Evolutionary conservation across 345 rosid species (phyloP).

Genomic region (Barbarea vulgaris): DNA sequence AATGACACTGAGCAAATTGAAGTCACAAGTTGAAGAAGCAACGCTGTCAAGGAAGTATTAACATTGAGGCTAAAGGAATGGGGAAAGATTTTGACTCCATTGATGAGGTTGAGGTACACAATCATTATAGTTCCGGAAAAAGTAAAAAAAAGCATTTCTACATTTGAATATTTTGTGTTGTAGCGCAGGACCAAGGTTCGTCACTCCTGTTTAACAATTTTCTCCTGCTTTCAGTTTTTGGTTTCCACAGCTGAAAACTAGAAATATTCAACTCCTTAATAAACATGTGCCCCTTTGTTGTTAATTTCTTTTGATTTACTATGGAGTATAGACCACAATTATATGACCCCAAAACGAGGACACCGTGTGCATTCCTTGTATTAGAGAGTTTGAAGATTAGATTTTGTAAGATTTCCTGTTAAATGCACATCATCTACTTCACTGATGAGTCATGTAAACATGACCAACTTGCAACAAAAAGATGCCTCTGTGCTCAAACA

Average conservation of each 20-base stretch:
- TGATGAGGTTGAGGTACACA: constrained; percentile 27
- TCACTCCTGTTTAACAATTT: constrained; percentile 27
- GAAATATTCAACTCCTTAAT: constrained; percentile 22
- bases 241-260: constrained; percentile 31
- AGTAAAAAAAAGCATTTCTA: constrained; percentile 10
- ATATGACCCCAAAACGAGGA: background rate
- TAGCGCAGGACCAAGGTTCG: constrained; percentile 28
- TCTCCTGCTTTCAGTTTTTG: constrained; percentile 27
- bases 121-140: constrained; percentile 11
- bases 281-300: constrained; percentile 8
- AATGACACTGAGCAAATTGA: constrained; percentile 67
- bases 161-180: constrained; percentile 23
- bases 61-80: constrained; percentile 41
- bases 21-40: constrained; percentile 55
- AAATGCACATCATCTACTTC: background rate
- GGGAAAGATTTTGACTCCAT: constrained; percentile 27
- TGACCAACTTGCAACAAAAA: constrained; percentile 15
- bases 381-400: background rate
- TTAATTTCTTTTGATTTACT: background rate
- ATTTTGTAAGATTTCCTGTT: background rate
- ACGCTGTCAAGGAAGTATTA: constrained; percentile 29
- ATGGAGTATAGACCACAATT: background rate
- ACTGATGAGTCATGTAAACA: constrained; percentile 5
- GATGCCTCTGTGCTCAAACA: too few relatives aligned
- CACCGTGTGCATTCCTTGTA: background rate